Conservation (phyloP, 1,284 basidiomycete genomes). For the Ganoderma multipileum region DNA sequence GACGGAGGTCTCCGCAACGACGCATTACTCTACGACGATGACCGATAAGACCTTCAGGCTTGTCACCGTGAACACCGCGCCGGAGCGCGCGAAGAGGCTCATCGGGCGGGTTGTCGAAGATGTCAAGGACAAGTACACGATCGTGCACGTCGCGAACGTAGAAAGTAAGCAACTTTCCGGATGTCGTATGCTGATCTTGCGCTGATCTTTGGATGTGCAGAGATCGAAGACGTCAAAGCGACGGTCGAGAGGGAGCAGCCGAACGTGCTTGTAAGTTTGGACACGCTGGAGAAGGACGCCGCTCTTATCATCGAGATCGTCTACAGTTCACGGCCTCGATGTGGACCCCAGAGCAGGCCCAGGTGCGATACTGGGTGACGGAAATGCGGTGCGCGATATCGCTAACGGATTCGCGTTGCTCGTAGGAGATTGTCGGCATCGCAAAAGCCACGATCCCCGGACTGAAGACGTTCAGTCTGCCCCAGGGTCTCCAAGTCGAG, state of each 20-base stretch:
- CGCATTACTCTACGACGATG: slow-evolving; percentile 5
- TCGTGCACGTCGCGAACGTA: slow-evolving; percentile 30
- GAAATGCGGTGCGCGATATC: background rate
- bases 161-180: slow-evolving; percentile 25
- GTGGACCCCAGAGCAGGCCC: slow-evolving; percentile 34
- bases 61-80: slow-evolving; percentile 35
- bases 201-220: slow-evolving; percentile 5
- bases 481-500: slow-evolving; percentile 31
- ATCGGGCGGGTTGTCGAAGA: slow-evolving; percentile 34
- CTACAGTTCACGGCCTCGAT: slow-evolving; percentile 34
- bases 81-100: slow-evolving; percentile 34
- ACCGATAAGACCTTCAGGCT: slow-evolving; percentile 19
- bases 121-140: slow-evolving; percentile 31
- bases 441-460: slow-evolving; percentile 28
- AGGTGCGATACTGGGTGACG: slow-evolving; percentile 17
- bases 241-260: slow-evolving; percentile 30
- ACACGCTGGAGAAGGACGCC: background rate
- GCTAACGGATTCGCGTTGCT: background rate
- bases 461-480: slow-evolving; percentile 34
- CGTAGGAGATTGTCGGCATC: slow-evolving; percentile 32
- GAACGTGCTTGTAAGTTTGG: slow-evolving; percentile 26
- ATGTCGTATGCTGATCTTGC: background rate
- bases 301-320: background rate
- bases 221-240: slow-evolving; percentile 29
- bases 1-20: background rate